Evolutionary conservation across 1,139 yeast species (phyloP), one percentile per base, ranked within the genome.

Genomic region (Nakaseomyces kungkrabaensis): DNA sequence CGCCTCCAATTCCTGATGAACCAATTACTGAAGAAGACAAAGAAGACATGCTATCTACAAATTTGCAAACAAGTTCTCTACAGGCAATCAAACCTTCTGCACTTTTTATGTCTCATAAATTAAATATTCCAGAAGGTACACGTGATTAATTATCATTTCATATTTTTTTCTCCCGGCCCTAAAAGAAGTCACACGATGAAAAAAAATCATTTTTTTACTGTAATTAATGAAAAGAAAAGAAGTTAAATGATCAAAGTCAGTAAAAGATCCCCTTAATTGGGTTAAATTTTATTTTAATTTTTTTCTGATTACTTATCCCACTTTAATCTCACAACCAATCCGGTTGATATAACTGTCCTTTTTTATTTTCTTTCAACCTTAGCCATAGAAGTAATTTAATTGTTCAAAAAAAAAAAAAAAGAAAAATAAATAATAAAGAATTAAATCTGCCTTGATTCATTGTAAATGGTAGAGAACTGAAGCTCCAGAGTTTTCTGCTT

Each of bases 1-100:
- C 59, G 25, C 61, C 59, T 37, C 48, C 48, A n/a, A 52, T 52
- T 4, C 56, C 54, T 6, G 54, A 54, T 27, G 46, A 11, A 26
- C 32, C 33, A 29, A 41, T 6, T 25, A 26, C 24, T 48, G 51
- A 46, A 47, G 49, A 47, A 5, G 50, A 52, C 27, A 50, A 52
- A 9, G 53, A 48, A 10, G 46, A 47, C 11, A 50, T 52, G 34
- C 25, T 36, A 13, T 36, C 24, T 17, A 41, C 24, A 8, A 27
- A 41, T 10, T 25, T 41, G n/a, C 34, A 27, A 13, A 27, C 33
- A 5, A 41, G 34, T 13, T 27, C 44, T 11, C 34, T 41, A 13
- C 44, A 41, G 8, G 27, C 44, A 4, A 27, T 41, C 11, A 41
- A 29, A 22, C 44, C 44, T 27, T 41, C 44, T 27, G 44, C 34